These are phyloP conservation scores for Bruguiera hainesii DNA, from an alignment of 441 rosid genomes.

Conservation along the genomic window DNA sequence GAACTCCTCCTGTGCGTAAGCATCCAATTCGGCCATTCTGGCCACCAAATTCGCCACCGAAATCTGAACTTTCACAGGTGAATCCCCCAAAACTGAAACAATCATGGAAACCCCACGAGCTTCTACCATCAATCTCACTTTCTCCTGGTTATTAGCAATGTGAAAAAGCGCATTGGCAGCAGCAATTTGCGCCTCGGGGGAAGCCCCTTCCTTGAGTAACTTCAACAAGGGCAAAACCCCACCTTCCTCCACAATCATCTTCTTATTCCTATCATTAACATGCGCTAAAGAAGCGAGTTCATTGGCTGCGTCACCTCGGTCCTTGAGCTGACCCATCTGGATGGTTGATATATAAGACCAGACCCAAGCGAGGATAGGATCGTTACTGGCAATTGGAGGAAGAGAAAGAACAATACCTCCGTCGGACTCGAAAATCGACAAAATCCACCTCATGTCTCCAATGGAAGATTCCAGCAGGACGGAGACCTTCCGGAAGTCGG, in stretches of 20 bases:
- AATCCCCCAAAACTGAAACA: slow-evolving; percentile 43
- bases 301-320: slow-evolving; percentile 47
- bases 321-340: slow-evolving; percentile 46
- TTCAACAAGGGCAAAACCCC: slow-evolving; percentile 50
- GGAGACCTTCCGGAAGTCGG: slow-evolving; percentile 50
- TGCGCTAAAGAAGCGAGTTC: slow-evolving; percentile 48
- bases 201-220: slow-evolving; percentile 47
- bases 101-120: slow-evolving; percentile 38
- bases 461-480: slow-evolving; percentile 46
- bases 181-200: slow-evolving; percentile 50
- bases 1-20: slow-evolving; percentile 41
- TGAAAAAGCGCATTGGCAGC: slow-evolving; percentile 39
- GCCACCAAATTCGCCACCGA: slow-evolving; percentile 45
- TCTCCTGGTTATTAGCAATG: slow-evolving; percentile 35
- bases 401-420: slow-evolving; percentile 38
- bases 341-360: slow-evolving; percentile 49
- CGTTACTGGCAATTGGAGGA: slow-evolving; percentile 64
- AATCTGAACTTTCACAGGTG: slow-evolving; percentile 41
- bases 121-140: slow-evolving; percentile 32
- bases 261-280: slow-evolving; percentile 53
- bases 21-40: slow-evolving; percentile 41
- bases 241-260: slow-evolving; percentile 58
- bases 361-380: slow-evolving; percentile 68
- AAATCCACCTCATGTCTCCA: slow-evolving; percentile 54
- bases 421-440: slow-evolving; percentile 43